Percentiles rank a stretch among this genome's conserved stretches.
Evolutionary conservation across 2,329 filamentous ascomycete species (phyloP).

Genomic region (Pseudopyrenochaeta lycopersici): DNA sequence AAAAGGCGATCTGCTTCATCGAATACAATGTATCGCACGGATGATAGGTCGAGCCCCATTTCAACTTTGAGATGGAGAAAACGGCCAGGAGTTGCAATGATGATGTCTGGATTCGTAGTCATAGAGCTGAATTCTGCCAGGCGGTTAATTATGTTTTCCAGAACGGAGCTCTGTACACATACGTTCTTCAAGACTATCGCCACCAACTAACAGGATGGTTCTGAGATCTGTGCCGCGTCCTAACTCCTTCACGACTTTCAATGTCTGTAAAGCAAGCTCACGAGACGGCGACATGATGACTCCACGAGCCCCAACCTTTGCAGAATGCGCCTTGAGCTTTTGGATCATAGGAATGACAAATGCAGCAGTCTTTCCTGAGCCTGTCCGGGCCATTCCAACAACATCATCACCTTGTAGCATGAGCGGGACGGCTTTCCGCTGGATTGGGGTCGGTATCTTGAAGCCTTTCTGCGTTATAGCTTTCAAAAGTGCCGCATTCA

Average conservation of each 20-base stretch:
- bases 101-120: slow-evolving; percentile 93
- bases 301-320: slow-evolving; percentile 83
- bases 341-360: slow-evolving; percentile 99
- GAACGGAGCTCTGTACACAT: slow-evolving; percentile 10
- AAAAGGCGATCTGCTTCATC: slow-evolving; percentile 97
- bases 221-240: slow-evolving; percentile 89
- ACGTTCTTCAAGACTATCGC: slow-evolving; percentile 91
- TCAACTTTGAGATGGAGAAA: slow-evolving; percentile 97
- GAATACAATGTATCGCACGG: slow-evolving; percentile 93
- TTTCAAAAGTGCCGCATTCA: slow-evolving; percentile 84
- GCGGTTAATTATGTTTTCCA: slow-evolving; percentile 7
- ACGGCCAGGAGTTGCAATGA: slow-evolving; percentile 95
- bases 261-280: slow-evolving; percentile 91
- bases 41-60: slow-evolving; percentile 91
- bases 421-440: slow-evolving; percentile 93
- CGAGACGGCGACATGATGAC: slow-evolving; percentile 91
- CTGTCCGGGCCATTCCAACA: slow-evolving; percentile 99
- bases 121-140: slow-evolving; percentile 78
- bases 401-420: slow-evolving; percentile 91
- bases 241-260: slow-evolving; percentile 97
- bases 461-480: slow-evolving; percentile 95
- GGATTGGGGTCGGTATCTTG: slow-evolving; percentile 94
- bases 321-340: slow-evolving; percentile 86
- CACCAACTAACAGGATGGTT: slow-evolving; percentile 89
- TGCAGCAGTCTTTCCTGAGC: slow-evolving; percentile 96